Evolutionary conservation across 2,329 filamentous ascomycete genomes (phyloP), one percentile per base, ranked within the genome.

Genomic region (Calonectria montana): DNA sequence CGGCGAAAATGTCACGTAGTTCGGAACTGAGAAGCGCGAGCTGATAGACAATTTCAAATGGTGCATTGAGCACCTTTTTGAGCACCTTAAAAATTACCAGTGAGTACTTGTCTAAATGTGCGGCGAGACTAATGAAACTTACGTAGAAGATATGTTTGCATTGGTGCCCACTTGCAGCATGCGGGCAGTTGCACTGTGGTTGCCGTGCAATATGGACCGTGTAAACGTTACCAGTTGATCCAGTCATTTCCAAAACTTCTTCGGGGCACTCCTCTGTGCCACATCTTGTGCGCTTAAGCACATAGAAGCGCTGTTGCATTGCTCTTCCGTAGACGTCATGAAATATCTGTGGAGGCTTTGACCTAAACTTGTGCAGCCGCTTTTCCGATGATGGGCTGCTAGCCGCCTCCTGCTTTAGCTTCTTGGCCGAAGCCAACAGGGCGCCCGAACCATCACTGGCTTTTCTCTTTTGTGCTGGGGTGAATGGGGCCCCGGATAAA

Each of bases 141-240:
- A 88, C 89, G 77, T 91, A 93, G 50, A 92, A 72, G 29, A 91
- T 83, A 75, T 94, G 92, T 77, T 93, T 93, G 87, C 91, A 93
- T 72, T 91, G 89, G 37, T 89, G 86, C 0, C 89, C 88, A 39
- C 85, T 85, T 29, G 71, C 75, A 1, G 85, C 86, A 69, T 91
- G 87, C 1, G 90, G 90, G 72, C 91, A 92, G 61, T 86, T 84
- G 79, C 91, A 93, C 0, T 76, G 82, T 0, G 90, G 89, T 21
- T 85, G 76, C n/a, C 84, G 84, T 3, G 83, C 83, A 65, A 93
- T 87, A 39, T 82, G 82, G 37, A 93, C 87, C 0, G 82, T 88
- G 80, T 94, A 93, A 69, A 93, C 85, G 74, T 93, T 93, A 18
- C 91, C 91, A 1, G 91, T 93, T 12, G 89, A 89, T 1, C 91